These are phyloP conservation scores for Rosa chinensis DNA, from an alignment of 306 rosid species.

Conservation along the genomic window DNA sequence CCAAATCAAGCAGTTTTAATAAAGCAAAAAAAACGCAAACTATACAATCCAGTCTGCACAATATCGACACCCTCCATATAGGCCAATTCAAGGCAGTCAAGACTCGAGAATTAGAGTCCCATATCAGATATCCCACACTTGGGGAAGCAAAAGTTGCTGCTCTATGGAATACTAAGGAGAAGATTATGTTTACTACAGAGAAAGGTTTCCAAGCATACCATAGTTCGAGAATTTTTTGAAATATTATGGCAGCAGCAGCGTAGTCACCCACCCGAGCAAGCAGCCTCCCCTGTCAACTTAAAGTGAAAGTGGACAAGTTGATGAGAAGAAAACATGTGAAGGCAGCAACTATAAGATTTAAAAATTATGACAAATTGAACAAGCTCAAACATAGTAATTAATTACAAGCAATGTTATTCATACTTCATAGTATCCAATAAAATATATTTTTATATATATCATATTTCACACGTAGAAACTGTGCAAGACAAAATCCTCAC, in stretches of 20 bases:
- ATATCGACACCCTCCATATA: not conserved
- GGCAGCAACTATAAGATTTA: not conserved
- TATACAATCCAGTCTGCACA: not conserved
- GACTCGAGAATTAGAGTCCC: not conserved
- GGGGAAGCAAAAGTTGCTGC: not conserved
- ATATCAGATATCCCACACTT: not conserved
- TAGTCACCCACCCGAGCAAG: slow-evolving; percentile 91
- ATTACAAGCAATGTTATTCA: not conserved
- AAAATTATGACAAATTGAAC: not conserved
- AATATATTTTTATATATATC: not conserved
- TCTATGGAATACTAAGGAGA: not conserved
- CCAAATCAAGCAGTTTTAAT: not conserved
- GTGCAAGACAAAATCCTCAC: not conserved
- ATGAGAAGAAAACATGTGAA: slow-evolving; percentile 52
- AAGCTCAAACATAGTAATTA: not conserved
- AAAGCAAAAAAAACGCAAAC: not conserved
- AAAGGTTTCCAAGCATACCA: slow-evolving; percentile 54
- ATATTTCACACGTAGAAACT: not conserved
- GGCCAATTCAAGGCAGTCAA: not conserved
- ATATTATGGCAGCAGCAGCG: slow-evolving; percentile 65
- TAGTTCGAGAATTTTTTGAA: slow-evolving; percentile 71
- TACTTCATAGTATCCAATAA: not conserved
- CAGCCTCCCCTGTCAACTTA: slow-evolving; percentile 99
- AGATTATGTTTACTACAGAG: not conserved
- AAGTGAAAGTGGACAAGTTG: slow-evolving; percentile 72